Evolutionary conservation across 768 basidiomycete genomes (phyloP), one percentile per base, ranked within the genome.

Genomic region (Boletellus ananas): DNA sequence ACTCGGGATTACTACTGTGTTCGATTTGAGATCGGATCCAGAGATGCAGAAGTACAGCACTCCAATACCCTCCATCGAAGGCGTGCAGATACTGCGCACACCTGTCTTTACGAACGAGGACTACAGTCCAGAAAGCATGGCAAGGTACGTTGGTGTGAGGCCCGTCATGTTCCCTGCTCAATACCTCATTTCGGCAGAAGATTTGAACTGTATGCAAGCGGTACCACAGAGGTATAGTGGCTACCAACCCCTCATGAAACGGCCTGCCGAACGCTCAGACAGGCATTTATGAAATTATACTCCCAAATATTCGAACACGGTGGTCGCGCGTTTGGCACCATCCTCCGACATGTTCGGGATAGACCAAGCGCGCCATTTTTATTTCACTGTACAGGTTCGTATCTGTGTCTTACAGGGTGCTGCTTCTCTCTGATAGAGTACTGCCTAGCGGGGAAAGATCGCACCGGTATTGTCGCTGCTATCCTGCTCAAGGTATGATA

Each of bases 221-320:
- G 84, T 11, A 89, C 86, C 64, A 87, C 79, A 18, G 89, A 91
- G 75, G 88, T 84, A 58, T 42, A 56, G 18, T n/a, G 20, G 17
- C 1, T 45, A 47, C 12, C 11, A 8, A 4, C 39, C 23, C 38
- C 17, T 21, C 20, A n/a, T 17, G 14, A 20, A 35, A 38, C 21
- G 36, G 7, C 14, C 38, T 44, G 0, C 21, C 25, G 53, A 57
- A 13, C 38, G 8, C 36, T 25, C 14, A 1, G 43, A 3, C 50
- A 91, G 88, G 83, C 86, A 13, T 90, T 90, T 62, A 84, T 89
- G 78, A 81, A 84, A 56, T 69, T 89, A 9, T 92, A 91, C 58
- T 79, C 84, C 37, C 87, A 90, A 71, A 90, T 92, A 43, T 70
- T 92, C 33, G 85, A 90, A 51, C 77, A 85, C 52, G 90, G 79